Base-by-base conservation (phyloP, 257 asterid genomes). In the Solanum medicagineum region DNA sequence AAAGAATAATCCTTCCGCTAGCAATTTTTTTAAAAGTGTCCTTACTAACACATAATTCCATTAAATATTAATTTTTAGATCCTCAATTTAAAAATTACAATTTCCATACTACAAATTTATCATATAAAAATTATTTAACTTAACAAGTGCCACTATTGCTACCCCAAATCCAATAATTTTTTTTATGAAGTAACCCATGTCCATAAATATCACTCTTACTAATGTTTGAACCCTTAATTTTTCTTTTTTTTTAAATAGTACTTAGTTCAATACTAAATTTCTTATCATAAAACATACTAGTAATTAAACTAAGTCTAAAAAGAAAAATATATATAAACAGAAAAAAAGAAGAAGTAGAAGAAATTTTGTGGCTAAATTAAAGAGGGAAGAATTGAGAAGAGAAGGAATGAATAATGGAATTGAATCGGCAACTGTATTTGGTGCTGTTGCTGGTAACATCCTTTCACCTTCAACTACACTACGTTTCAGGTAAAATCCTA, bases 401-500 rank as follows among this genome's bases (percentile, higher is more conserved):
- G n/a, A 20, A 62, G 73, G 26, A 62, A 0, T 65, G 77, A 26
- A 49, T 10, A 75, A 83, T 83, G 85, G 54, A 54, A 65, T 65
- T 83, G 26, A 54, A 63, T 10, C 20, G 51, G 51, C 44, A 83
- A 54, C 66, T 62, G 45, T 13, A 36, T 83, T 42, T 83, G 65
- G 13, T 86, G 20, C 84, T 75, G 60, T 69, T 86, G 44, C 55
- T 86, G 11, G 44, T 62, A 51, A 69, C 85, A 36, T 80, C 85
- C 4, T 1, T 86, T 81, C 26, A 63, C 49, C 77, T 85, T 60
- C 87, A 75, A 7, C 29, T 85, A 40, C 81, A 63, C 2, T 81
- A 45, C 51, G 83, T 73, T 77, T 71, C 83, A 54, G 80, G 88
- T 87, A 44, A 83, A 32, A 71, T 47, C 81, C 20, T 73, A 63